Conservation (phyloP, 2,329 filamentous ascomycete species). For the Colletotrichum costaricense region DNA sequence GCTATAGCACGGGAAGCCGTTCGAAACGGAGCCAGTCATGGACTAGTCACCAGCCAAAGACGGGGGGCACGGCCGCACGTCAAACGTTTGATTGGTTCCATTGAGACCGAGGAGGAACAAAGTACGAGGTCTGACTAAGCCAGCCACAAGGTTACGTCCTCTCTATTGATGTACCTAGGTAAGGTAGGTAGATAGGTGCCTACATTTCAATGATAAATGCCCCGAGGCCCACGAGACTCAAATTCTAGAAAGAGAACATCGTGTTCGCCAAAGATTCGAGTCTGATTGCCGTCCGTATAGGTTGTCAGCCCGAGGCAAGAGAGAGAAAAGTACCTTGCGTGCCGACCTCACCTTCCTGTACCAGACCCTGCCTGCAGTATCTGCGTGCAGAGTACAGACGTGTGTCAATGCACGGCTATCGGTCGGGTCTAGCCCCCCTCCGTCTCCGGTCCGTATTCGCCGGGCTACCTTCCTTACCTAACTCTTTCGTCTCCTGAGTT, state of each 20-base stretch:
- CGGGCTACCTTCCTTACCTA: background rate
- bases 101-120: background rate
- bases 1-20: background rate
- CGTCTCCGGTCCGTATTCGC: background rate
- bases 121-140: background rate
- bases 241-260: background rate
- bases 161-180: too few relatives aligned
- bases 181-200: too few relatives aligned
- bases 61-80: background rate
- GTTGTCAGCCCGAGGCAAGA: background rate
- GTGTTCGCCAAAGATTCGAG: background rate
- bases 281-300: background rate
- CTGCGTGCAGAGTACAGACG: background rate
- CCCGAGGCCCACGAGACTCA: background rate
- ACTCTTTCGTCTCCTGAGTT: background rate
- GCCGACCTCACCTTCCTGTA: background rate
- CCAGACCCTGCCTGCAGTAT: background rate
- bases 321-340: background rate
- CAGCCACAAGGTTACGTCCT: background rate
- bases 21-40: constrained; percentile 5
- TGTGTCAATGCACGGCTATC: background rate
- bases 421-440: background rate
- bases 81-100: background rate
- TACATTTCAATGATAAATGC: background rate
- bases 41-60: background rate